Evolutionary conservation across 1,139 yeast species (phyloP), one percentile per base, ranked within the genome.

Genomic region (Candida sojae): DNA sequence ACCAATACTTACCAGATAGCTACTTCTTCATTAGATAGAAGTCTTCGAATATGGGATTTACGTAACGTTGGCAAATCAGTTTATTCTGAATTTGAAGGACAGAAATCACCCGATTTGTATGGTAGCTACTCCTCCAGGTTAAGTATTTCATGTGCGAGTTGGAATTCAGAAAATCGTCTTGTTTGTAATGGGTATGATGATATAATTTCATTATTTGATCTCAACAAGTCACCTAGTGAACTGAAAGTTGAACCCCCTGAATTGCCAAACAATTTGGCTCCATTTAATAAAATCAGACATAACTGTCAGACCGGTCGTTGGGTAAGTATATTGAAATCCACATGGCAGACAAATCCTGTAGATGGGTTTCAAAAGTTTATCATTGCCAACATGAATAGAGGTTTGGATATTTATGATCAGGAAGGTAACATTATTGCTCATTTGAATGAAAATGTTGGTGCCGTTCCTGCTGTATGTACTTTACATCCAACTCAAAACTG

Each of bases 261-360:
- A n/a, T 54, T 66, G 10, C 69, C 71, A 0, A 55, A 59, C 10
- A 69, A 66, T 48, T 59, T 90, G 30, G 61, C 58, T 10, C 95
- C 96, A 0, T 63, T 77, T 34, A 77, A 80, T 29, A 81, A 81
- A 9, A 75, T 93, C 45, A 81, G 80, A 52, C 98, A 93, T 64
- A 92, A 92, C 59, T 93, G 98, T 68, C 96, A 92, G 64, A 87
- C 97, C 0, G 98, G 99, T 0, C 73, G 96, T 53, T 93, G 99
- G 99, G 96, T 93, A 1, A 86, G 96, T 1, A 92, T 93, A 45
- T 71, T 93, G 48, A 90, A 91, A 59, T 83, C 97, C 0, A 79
- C 83, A 58, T 93, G 97, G 95, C 96, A 89, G 51, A 57, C 63
- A 2, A 63, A 71, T 13, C 96, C 96, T 0, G 70, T 66, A 30